Evolutionary conservation across 2,329 filamentous ascomycete species (phyloP).

Genomic region (Aspergillus floridensis): DNA sequence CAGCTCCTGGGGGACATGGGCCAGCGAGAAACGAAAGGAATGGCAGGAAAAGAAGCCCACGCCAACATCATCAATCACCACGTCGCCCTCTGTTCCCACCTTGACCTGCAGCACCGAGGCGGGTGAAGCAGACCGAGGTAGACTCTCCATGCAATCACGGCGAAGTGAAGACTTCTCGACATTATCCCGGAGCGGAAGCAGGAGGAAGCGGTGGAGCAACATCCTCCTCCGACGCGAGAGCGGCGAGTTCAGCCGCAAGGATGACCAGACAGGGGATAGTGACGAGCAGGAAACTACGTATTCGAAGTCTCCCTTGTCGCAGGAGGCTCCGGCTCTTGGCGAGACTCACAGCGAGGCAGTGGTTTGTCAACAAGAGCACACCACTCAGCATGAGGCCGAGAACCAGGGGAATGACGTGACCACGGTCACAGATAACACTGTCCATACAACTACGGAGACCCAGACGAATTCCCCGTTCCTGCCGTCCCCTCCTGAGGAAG

Average conservation of each 20-base stretch:
- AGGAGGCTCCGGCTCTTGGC: constrained; percentile 25
- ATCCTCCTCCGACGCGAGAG: constrained; percentile 35
- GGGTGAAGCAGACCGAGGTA: constrained; percentile 29
- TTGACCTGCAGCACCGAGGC: constrained; percentile 26
- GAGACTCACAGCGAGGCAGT: constrained; percentile 1
- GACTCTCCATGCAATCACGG: constrained; percentile 27
- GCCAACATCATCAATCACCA: constrained; percentile 27
- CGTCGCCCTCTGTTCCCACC: constrained; percentile 24
- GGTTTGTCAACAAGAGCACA: neutral
- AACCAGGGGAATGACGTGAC: neutral
- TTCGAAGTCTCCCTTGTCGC: constrained; percentile 34
- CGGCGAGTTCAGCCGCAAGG: constrained; percentile 26
- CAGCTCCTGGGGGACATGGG: constrained; percentile 63
- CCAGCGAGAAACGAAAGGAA: constrained; percentile 48
- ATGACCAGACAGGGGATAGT: constrained; percentile 20
- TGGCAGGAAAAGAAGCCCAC: constrained; percentile 43
- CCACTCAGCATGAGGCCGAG: neutral
- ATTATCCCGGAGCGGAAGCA: constrained; percentile 32
- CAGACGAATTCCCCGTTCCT: neutral
- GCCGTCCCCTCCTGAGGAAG: neutral
- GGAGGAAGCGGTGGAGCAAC: constrained; percentile 40
- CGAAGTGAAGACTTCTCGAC: constrained; percentile 29
- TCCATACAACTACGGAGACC: neutral
- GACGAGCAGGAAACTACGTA: constrained; percentile 23
- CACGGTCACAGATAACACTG: neutral